These are phyloP conservation scores for Lactarius pseudohatsudake DNA, from an alignment of 768 basidiomycete genomes.

Conservation along the genomic window DNA sequence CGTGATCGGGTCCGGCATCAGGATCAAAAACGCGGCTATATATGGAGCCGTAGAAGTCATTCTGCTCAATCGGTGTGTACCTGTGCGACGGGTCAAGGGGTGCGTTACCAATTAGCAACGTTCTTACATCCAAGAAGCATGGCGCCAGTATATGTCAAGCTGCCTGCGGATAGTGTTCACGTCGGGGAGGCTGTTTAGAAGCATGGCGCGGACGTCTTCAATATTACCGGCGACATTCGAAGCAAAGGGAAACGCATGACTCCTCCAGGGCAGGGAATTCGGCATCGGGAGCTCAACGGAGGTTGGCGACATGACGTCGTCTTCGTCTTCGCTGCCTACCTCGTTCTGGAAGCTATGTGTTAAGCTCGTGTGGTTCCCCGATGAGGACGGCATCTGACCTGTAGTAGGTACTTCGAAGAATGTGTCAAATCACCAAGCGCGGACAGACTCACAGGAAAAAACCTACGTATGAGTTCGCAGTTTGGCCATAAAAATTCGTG, in stretches of 20 bases:
- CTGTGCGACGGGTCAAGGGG: conserved; percentile 36
- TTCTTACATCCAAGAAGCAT: conserved; percentile 71
- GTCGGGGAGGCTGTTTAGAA: conserved; percentile 50
- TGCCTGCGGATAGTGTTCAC: conserved; percentile 37
- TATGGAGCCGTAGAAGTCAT: conserved; percentile 53
- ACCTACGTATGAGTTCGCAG: conserved; percentile 70
- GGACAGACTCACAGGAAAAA: conserved; percentile 11
- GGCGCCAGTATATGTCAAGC: conserved; percentile 57
- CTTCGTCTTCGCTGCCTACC: conserved; percentile 56
- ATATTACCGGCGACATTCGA: conserved; percentile 42
- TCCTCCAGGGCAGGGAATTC: conserved; percentile 57
- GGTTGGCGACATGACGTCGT: conserved; percentile 39
- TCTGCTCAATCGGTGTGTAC: conserved; percentile 65
- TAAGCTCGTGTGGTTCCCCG: conserved; percentile 20
- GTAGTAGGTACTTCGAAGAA: conserved; percentile 55
- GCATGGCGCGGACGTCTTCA: conserved; percentile 44
- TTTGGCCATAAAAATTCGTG: conserved; percentile 62
- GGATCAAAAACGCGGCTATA: conserved; percentile 55
- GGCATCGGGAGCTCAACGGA: conserved; percentile 45
- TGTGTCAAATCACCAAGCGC: conserved; percentile 17
- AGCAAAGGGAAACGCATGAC: conserved; percentile 59
- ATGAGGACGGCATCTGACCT: conserved; percentile 43
- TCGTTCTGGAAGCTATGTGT: conserved; percentile 47
- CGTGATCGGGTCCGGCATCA: conserved; percentile 40
- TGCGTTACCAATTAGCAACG: conserved; percentile 21